Conservation (phyloP, 495 filamentous ascomycete genomes). For the Viridothelium virens region DNA sequence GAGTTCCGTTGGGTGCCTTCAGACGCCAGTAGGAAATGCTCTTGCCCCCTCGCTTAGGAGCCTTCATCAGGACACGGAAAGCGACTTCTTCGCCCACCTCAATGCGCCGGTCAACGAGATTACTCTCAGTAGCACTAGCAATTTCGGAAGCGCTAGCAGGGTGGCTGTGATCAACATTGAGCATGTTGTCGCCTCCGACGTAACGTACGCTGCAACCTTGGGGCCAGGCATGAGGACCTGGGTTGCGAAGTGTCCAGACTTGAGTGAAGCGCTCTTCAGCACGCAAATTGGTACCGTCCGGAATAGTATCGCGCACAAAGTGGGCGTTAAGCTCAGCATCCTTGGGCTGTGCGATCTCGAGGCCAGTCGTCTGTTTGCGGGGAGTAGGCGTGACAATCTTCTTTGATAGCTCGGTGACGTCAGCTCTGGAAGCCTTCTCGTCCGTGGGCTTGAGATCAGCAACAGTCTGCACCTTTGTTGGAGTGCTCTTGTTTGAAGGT, state of each 20-base stretch:
- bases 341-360: constrained; percentile 7
- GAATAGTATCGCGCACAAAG: constrained; percentile 69
- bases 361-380: background rate
- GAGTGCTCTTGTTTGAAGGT: constrained; percentile 44
- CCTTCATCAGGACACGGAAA: constrained; percentile 79
- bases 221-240: constrained; percentile 72
- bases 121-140: constrained; percentile 68
- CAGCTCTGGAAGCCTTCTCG: constrained; percentile 28
- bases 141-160: constrained; percentile 66
- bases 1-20: constrained; percentile 67
- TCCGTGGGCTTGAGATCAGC: constrained; percentile 60
- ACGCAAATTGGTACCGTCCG: constrained; percentile 64
- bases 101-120: constrained; percentile 60
- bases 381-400: constrained; percentile 6
- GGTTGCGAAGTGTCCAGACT: constrained; percentile 86
- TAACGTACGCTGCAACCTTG: constrained; percentile 84
- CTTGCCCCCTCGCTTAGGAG: constrained; percentile 63
- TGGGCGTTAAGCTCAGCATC: constrained; percentile 52
- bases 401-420: constrained; percentile 17
- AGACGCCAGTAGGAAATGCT: constrained; percentile 95
- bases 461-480: constrained; percentile 62
- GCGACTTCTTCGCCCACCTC: constrained; percentile 62
- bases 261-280: constrained; percentile 72
- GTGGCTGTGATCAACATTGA: constrained; percentile 69
- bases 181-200: constrained; percentile 91